Percentiles rank a stretch among this genome's conserved stretches.
These are phyloP conservation scores for Protea cynaroides DNA, from an alignment of 164 flowering plant genomes.

Conservation along the genomic window DNA sequence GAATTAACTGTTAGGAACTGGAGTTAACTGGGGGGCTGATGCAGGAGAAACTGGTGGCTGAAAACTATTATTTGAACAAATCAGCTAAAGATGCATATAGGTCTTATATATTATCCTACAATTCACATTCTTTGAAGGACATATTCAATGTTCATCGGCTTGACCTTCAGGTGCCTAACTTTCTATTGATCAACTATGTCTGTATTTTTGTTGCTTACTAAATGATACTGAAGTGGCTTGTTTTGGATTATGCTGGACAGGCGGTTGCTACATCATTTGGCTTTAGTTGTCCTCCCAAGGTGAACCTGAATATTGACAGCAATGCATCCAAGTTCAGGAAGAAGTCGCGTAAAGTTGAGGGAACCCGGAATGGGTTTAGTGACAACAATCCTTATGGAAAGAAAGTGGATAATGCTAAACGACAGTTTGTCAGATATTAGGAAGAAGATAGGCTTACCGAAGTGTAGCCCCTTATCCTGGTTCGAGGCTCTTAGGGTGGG, in stretches of 20 bases:
- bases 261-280: constrained; percentile 91
- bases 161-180: constrained; percentile 61
- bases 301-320: constrained; percentile 71
- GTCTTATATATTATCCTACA: constrained; percentile 76
- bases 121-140: constrained; percentile 91
- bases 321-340: constrained; percentile 78
- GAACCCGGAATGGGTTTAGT: constrained; percentile 53
- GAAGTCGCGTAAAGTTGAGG: constrained; percentile 41
- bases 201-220: background rate
- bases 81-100: constrained; percentile 94
- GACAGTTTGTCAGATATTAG: constrained; percentile 43
- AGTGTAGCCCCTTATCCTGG: background rate
- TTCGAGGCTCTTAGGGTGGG: background rate
- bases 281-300: constrained; percentile 80
- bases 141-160: constrained; percentile 86
- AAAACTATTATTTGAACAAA: constrained; percentile 62
- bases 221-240: background rate
- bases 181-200: too few species aligned
- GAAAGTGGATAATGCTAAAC: constrained; percentile 23
- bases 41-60: constrained; percentile 75
- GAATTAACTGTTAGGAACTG: background rate
- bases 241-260: constrained; percentile 25
- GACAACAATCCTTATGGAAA: constrained; percentile 59
- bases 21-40: constrained; percentile 2
- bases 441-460: background rate